Conservation (phyloP, 306 rosid species). For the Vigna hirtella region DNA sequence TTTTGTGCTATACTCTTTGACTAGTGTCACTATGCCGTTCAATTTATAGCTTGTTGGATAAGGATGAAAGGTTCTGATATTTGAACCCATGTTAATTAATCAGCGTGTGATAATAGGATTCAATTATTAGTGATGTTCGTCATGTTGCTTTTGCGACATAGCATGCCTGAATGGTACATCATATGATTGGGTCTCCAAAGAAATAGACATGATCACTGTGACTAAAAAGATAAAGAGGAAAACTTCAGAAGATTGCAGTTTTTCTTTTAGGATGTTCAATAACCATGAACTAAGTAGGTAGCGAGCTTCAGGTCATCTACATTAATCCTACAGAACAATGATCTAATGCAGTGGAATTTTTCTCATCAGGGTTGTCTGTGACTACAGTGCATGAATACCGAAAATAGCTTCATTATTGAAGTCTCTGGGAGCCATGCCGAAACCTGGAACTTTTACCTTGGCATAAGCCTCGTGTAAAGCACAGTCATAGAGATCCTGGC, state of each 20-base stretch:
- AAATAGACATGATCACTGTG: constrained; percentile 34
- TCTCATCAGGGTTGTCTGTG: constrained; percentile 32
- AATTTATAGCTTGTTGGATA: constrained; percentile 38
- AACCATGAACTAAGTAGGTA: constrained; percentile 46
- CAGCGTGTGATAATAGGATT: constrained; percentile 13
- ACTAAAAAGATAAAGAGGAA: constrained; percentile 16
- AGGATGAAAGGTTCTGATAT: constrained; percentile 9
- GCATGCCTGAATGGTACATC: constrained; percentile 38
- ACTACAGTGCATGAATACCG: constrained; percentile 50
- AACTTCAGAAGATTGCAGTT: constrained; percentile 33
- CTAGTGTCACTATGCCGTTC: constrained; percentile 12
- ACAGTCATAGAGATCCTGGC: constrained; percentile 58
- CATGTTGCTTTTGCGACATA: constrained; percentile 37
- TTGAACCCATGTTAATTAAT: constrained; percentile 21
- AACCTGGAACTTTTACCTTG: constrained; percentile 52
- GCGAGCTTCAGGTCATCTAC: constrained; percentile 41
- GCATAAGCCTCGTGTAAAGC: constrained; percentile 63
- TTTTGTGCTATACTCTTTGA: constrained; percentile 1
- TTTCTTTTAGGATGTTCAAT: constrained; percentile 42
- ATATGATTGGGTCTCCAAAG: constrained; percentile 43
- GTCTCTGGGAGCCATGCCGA: constrained; percentile 55
- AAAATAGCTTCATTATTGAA: constrained; percentile 51
- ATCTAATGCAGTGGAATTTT: constrained; percentile 28
- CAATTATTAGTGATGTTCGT: constrained; percentile 35
- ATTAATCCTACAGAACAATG: constrained; percentile 51